These are phyloP conservation scores for Neurospora pannonica DNA, from an alignment of 495 filamentous ascomycete species.

Conservation along the genomic window DNA sequence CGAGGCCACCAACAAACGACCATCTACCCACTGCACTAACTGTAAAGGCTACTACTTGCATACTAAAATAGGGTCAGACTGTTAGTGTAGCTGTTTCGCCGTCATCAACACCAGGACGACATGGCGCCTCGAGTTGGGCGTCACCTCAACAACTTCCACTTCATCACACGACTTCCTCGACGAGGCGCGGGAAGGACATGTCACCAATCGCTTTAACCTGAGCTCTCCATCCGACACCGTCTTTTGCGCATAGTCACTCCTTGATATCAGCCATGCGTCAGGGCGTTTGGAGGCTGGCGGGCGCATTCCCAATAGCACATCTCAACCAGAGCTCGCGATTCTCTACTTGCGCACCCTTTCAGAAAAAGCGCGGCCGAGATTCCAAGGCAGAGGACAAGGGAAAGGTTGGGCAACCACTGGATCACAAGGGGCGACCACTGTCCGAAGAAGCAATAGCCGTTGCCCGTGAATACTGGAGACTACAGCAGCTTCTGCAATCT, in stretches of 20 bases:
- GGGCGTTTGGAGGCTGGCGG: neutral
- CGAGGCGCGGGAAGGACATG: neutral
- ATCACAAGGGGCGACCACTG: neutral
- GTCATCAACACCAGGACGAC: too few species aligned
- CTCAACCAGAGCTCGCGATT: neutral
- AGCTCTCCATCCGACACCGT: neutral
- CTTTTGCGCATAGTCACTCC: neutral
- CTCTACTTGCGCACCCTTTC: neutral
- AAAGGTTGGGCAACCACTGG: neutral
- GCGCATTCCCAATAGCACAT: neutral
- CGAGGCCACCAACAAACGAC: neutral
- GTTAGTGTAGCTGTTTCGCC: too few species aligned
- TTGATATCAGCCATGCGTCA: neutral
- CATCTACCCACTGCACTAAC: neutral
- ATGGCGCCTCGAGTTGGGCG: neutral
- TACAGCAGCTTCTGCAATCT: neutral
- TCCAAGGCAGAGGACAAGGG: neutral
- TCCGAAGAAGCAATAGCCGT: neutral
- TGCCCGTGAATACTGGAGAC: slow-evolving; percentile 3
- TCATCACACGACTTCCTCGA: neutral
- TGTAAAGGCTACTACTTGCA: too few species aligned
- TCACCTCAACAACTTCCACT: neutral
- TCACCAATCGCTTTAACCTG: neutral
- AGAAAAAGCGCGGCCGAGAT: neutral
- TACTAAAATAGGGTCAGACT: too few species aligned